Conservation (phyloP, 2,329 filamentous ascomycete species). For the Scedosporium dehoogii region DNA sequence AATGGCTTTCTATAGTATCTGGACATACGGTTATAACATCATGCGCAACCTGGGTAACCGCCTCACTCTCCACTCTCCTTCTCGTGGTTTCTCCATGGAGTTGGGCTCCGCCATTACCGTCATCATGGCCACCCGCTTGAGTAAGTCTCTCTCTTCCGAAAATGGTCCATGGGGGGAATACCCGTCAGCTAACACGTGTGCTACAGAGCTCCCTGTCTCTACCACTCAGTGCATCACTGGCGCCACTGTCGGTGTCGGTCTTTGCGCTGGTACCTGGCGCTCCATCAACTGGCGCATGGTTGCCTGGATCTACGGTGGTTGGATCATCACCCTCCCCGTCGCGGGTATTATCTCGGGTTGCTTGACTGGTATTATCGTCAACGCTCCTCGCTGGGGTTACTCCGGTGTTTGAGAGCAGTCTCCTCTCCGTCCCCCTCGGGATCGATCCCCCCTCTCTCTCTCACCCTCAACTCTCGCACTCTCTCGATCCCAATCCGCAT, state of each 20-base stretch:
- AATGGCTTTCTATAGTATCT: conserved; percentile 22
- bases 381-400: conserved; percentile 41
- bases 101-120: conserved; percentile 52
- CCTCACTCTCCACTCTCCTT: conserved; percentile 52
- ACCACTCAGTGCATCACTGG: conserved; percentile 57
- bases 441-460: no score
- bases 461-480: no score
- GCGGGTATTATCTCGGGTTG: conserved; percentile 48
- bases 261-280: conserved; percentile 47
- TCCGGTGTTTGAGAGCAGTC: neutral
- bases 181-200: conserved; percentile 12
- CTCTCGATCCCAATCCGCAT: no score
- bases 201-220: conserved; percentile 44
- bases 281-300: conserved; percentile 56
- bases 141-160: conserved; percentile 19
- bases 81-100: conserved; percentile 50
- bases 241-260: conserved; percentile 51
- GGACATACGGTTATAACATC: conserved; percentile 55
- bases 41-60: conserved; percentile 54
- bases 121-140: conserved; percentile 51
- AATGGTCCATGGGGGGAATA: no score
- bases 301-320: conserved; percentile 47
- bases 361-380: conserved; percentile 53
- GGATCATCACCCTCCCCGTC: conserved; percentile 50
- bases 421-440: no score